Percentiles rank a stretch among this genome's conserved stretches.
phyloP scores from a whole-genome alignment of 768 basidiomycete genomes.

The Russula sp. region DNA sequence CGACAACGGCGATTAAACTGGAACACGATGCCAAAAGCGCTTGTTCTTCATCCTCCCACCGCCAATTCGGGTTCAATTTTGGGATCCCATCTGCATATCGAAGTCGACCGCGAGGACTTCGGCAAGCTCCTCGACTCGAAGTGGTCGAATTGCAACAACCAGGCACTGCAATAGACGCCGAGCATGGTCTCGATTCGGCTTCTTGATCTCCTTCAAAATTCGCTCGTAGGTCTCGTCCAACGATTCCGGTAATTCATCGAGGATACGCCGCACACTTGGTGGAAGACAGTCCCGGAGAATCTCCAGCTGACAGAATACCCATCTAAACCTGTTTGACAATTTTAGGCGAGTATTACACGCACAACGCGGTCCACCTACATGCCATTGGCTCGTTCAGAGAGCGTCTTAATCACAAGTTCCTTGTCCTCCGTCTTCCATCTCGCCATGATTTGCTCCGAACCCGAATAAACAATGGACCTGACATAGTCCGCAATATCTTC shows the following conservation, averaged over 20 bases:
- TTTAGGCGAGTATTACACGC: neutral
- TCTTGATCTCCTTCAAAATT: neutral
- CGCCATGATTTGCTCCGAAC: neutral
- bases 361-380: neutral
- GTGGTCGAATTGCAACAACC: neutral
- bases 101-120: neutral
- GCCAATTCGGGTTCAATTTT: neutral
- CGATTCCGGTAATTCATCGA: neutral
- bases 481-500: neutral
- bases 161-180: neutral
- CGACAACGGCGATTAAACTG: neutral
- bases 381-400: neutral
- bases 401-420: neutral
- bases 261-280: neutral
- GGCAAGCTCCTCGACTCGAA: neutral
- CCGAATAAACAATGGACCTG: neutral
- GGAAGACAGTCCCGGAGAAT: slow-evolving; percentile 2
- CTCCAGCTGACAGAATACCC: neutral
- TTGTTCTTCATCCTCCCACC: neutral
- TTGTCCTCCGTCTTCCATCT: neutral
- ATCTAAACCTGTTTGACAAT: neutral
- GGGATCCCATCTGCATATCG: neutral
- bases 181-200: neutral
- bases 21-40: neutral
- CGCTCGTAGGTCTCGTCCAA: slow-evolving; percentile 7